Percentiles rank a stretch among this genome's conserved stretches.
Conservation (phyloP, 345 rosid species). For the Eucalyptus regnans region DNA sequence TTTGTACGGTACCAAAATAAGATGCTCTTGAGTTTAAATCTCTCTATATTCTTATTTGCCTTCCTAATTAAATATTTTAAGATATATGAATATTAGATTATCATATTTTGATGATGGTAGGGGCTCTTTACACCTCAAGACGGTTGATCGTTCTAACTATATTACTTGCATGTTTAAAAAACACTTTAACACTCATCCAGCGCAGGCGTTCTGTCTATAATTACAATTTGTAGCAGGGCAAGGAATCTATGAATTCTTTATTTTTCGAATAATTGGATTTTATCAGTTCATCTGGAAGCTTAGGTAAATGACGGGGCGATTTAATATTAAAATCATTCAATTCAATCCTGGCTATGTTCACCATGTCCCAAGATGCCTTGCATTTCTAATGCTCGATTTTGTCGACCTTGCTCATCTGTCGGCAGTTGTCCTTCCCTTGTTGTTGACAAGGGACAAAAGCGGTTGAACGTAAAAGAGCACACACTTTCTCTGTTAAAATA, state of each 20-base stretch:
- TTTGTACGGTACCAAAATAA: not conserved
- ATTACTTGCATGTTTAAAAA: not conserved
- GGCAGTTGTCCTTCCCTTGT: not conserved
- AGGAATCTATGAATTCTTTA: not conserved
- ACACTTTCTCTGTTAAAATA: not conserved
- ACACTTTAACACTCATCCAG: not conserved
- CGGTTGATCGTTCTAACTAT: not conserved
- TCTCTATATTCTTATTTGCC: not conserved
- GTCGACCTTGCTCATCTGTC: not conserved
- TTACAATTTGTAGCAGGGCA: not conserved
- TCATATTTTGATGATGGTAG: not conserved
- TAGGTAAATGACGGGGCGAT: not conserved
- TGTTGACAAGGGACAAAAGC: not conserved
- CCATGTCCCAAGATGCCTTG: not conserved
- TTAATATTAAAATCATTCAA: not conserved
- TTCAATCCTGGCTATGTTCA: not conserved
- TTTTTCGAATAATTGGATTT: not conserved
- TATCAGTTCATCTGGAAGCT: not conserved
- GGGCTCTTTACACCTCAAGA: not conserved
- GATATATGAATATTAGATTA: not conserved
- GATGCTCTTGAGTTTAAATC: not conserved
- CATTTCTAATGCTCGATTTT: not conserved
- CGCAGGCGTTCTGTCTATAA: not conserved
- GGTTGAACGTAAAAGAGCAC: not conserved
- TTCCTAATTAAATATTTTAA: not conserved